Conservation (phyloP, 495 filamentous ascomycete genomes). For the Pyronema domesticum region DNA sequence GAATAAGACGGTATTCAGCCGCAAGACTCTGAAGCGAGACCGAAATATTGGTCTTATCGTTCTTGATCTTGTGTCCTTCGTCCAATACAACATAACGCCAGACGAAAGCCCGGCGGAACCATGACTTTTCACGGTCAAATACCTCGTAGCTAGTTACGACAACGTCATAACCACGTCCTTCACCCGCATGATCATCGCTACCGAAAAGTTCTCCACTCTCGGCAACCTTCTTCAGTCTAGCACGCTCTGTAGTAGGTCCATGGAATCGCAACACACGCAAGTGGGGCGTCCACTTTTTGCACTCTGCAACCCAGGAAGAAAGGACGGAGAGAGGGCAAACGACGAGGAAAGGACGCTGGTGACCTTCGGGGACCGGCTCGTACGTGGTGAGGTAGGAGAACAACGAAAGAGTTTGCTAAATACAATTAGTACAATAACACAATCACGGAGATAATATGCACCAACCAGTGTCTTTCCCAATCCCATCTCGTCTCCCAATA, state of each 20-base stretch:
- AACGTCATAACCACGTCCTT: slow-evolving; percentile 28
- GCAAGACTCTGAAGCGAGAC: slow-evolving; percentile 77
- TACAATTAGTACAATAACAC: slow-evolving; percentile 32
- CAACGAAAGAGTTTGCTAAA: slow-evolving; percentile 40
- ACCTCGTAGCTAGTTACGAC: slow-evolving; percentile 48
- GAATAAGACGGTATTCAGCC: slow-evolving; percentile 78
- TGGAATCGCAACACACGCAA: slow-evolving; percentile 41
- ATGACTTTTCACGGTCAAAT: slow-evolving; percentile 36
- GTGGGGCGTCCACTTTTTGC: slow-evolving; percentile 39
- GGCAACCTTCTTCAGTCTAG: slow-evolving; percentile 34
- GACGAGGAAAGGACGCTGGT: slow-evolving; percentile 38
- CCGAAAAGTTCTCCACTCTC: slow-evolving; percentile 24
- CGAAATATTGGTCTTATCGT: slow-evolving; percentile 37
- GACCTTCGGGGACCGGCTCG: slow-evolving; percentile 13
- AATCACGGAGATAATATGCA: not conserved
- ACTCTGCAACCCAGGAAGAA: slow-evolving; percentile 39
- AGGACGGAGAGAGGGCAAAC: slow-evolving; percentile 43
- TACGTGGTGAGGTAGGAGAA: slow-evolving; percentile 24
- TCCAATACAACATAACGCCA: slow-evolving; percentile 55
- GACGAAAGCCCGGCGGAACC: slow-evolving; percentile 42
- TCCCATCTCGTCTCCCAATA: slow-evolving; percentile 96
- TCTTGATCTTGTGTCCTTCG: slow-evolving; percentile 94
- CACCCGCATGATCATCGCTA: slow-evolving; percentile 7
- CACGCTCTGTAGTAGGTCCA: slow-evolving; percentile 33
- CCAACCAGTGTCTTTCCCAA: slow-evolving; percentile 69